Conservation (phyloP, 2,329 filamentous ascomycete species). For the Lasiodiplodia sp. region DNA sequence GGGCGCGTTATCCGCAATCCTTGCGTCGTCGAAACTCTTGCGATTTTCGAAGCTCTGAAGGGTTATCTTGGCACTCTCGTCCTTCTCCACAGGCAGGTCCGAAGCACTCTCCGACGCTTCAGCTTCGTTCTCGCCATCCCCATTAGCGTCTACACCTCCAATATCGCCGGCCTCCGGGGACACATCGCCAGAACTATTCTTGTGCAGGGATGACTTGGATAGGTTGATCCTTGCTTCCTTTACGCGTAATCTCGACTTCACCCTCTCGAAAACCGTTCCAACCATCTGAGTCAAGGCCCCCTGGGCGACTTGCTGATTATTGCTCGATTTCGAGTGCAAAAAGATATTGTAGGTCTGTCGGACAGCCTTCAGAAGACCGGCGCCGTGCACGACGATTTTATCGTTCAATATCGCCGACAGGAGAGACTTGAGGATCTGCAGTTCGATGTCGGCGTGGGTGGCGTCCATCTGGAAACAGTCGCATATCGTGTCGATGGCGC, state of each 20-base stretch:
- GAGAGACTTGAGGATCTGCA: slow-evolving; percentile 97
- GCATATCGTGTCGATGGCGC: slow-evolving; percentile 98
- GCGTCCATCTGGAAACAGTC: slow-evolving; percentile 98
- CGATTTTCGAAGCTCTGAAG: slow-evolving; percentile 73
- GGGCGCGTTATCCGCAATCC: slow-evolving; percentile 71
- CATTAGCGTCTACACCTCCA: slow-evolving; percentile 49
- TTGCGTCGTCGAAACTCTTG: slow-evolving; percentile 70
- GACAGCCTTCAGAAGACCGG: slow-evolving; percentile 93
- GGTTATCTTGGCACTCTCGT: slow-evolving; percentile 66
- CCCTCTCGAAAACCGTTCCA: slow-evolving; percentile 94
- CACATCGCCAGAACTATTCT: slow-evolving; percentile 46
- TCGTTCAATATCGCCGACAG: slow-evolving; percentile 95
- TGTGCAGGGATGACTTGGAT: slow-evolving; percentile 52
- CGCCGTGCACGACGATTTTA: slow-evolving; percentile 97
- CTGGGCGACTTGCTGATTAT: slow-evolving; percentile 97
- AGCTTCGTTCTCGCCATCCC: slow-evolving; percentile 45
- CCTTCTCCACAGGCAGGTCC: slow-evolving; percentile 55
- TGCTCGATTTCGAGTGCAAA: slow-evolving; percentile 87
- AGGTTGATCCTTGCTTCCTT: slow-evolving; percentile 78
- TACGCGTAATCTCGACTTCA: slow-evolving; percentile 83
- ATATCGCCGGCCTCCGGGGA: slow-evolving; percentile 39
- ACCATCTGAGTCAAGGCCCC: slow-evolving; percentile 98
- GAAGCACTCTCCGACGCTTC: slow-evolving; percentile 46
- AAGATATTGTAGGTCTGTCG: slow-evolving; percentile 99
- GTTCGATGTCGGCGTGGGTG: slow-evolving; percentile 88